Evolutionary conservation across 768 basidiomycete genomes (phyloP), one percentile per base, ranked within the genome.

Genomic region (Lactarius sanguifluus): DNA sequence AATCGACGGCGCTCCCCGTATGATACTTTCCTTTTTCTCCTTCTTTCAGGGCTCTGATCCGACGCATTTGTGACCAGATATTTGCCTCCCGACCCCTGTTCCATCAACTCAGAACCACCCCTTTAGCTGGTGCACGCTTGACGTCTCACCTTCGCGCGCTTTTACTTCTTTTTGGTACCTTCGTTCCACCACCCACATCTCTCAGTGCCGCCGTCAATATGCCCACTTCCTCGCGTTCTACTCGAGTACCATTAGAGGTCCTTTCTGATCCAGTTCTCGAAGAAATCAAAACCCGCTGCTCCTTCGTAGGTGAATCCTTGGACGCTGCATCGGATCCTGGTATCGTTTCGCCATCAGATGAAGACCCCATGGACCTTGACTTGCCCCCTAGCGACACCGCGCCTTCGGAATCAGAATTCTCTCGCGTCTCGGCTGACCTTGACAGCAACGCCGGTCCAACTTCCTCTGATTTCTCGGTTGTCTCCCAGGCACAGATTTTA

Each of bases 31-130:
- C 7, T 15, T 63, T 18, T 52, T 56, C 5, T 78, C 7, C 45
- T 56, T 6, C 36, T 43, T 13, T 40, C n/a, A 34, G 5, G 25
- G 23, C 55, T 55, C 40, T 64, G 62, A 57, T 64, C 61, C 50
- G 58, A 43, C 61, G 13, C 60, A 15, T 13, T 45, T 20, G n/a
- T 41, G 30, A 32, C 8, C 72, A 98, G 96, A 92, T 98, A 70
- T 96, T 89, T 72, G 87, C 92, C 36, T 88, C 95, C 6, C 81
- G 96, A 45, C 96, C 96, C 0, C 78, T 98, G 55, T 97, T 86
- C 73, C 86, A 92, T 18, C 86, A 89, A 58, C 79, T 97, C 9
- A 84, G 85, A 71, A 90, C 94, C 3, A 95, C 95, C 1, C 93
- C 96, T 6, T 77, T 92, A 18, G 96, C 96, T 13, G 96, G 96